phyloP scores from a whole-genome alignment of 208 protist species.

The Trypanosoma boissoni region DNA sequence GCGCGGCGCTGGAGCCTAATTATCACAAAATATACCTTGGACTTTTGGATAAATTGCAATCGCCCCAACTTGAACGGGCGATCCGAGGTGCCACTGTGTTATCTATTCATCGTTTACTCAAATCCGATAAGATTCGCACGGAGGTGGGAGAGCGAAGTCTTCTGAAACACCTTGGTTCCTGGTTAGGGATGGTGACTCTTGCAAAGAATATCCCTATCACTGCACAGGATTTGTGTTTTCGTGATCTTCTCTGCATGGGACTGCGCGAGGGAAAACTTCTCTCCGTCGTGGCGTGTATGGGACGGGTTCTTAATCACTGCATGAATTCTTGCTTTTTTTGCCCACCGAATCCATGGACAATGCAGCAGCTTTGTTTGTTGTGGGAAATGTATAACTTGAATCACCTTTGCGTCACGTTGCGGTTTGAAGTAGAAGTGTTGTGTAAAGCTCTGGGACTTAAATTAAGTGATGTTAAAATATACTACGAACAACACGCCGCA shows the following conservation, averaged over 20 bases:
- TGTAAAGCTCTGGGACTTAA: conserved; percentile 74
- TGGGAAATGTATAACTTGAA: conserved; percentile 95
- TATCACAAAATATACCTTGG: conserved; percentile 94
- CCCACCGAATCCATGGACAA: conserved; percentile 98
- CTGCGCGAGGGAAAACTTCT: conserved; percentile 94
- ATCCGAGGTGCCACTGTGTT: conserved; percentile 83
- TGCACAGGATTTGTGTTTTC: conserved; percentile 93
- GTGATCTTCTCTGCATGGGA: conserved; percentile 93
- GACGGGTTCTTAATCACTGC: conserved; percentile 90
- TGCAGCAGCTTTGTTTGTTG: conserved; percentile 91
- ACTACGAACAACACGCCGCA: conserved; percentile 25
- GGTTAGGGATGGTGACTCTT: conserved; percentile 98
- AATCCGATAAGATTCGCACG: conserved; percentile 92
- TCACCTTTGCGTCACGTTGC: conserved; percentile 96
- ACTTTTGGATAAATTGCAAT: conserved; percentile 78
- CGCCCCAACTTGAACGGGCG: conserved; percentile 76
- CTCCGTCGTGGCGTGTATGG: conserved; percentile 96
- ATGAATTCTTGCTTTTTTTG: conserved; percentile 93
- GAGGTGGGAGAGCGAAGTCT: conserved; percentile 91
- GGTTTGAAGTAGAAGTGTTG: conserved; percentile 96
- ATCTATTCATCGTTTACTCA: conserved; percentile 87
- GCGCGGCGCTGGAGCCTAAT: conserved; percentile 97
- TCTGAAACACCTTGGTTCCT: conserved; percentile 98
- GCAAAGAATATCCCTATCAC: conserved; percentile 97
- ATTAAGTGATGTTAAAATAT: conserved; percentile 38